Evolutionary conservation across 2,329 filamentous ascomycete species (phyloP).

Genomic region (Tolypocladium album): DNA sequence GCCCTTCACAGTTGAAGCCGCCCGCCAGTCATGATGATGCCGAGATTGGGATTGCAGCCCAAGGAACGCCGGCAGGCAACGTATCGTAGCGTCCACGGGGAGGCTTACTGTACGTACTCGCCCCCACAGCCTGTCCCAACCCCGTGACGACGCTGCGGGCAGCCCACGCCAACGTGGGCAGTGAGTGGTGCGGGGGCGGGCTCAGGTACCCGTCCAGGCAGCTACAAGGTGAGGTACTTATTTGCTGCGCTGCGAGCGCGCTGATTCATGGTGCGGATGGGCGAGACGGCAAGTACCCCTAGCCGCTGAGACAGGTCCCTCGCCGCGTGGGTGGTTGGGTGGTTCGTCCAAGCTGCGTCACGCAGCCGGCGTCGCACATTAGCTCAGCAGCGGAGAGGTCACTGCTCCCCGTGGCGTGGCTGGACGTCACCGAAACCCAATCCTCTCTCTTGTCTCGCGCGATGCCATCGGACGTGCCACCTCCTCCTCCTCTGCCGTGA

Average conservation of each 20-base stretch:
- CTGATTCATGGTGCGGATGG: background rate
- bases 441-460: conserved; percentile 20
- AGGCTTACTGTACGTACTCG: too few relatives aligned
- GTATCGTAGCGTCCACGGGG: too few relatives aligned
- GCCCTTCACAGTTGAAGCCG: too few relatives aligned
- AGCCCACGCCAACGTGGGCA: background rate
- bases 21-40: too few relatives aligned
- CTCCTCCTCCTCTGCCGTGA: conserved; percentile 26
- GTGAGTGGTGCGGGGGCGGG: background rate
- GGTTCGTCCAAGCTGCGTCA: background rate
- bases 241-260: background rate
- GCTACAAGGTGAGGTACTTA: background rate
- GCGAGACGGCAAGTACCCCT: background rate
- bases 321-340: background rate
- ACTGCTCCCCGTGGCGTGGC: background rate
- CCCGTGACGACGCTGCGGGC: background rate
- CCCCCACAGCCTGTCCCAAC: background rate
- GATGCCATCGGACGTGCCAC: conserved; percentile 40
- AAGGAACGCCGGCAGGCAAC: too few relatives aligned
- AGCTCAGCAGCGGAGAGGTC: background rate
- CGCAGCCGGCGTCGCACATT: background rate
- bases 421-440: background rate
- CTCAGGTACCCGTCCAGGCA: background rate
- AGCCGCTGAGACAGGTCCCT: background rate
- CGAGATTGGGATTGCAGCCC: too few relatives aligned